A percentile compares a stretch with the other conserved stretches of the same genome.
Conservation (phyloP, 2,329 filamentous ascomycete genomes). For the Venturia asperata region DNA sequence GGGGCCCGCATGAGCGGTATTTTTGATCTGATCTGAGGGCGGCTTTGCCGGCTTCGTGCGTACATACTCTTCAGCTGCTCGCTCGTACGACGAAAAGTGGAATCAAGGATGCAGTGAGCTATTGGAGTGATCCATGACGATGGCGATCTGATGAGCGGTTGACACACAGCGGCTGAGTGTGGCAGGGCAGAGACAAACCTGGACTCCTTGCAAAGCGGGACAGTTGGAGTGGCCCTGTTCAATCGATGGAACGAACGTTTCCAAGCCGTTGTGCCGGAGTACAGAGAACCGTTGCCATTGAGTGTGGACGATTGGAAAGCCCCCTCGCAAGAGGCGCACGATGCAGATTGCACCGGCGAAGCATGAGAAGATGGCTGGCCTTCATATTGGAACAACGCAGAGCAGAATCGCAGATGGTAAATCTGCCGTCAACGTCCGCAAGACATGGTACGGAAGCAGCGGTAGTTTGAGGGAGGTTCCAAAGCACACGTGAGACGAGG, state of each 20-base stretch:
- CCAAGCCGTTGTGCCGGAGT: not conserved
- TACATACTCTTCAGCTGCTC: not conserved
- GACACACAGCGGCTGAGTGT: not conserved
- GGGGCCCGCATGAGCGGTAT: not conserved
- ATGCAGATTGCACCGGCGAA: not conserved
- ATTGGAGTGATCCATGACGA: not conserved
- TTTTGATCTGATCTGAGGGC: not conserved
- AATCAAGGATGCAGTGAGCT: not conserved
- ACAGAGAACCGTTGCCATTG: not conserved
- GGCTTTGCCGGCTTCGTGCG: not conserved
- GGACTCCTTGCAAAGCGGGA: not conserved
- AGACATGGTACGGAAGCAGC: not conserved
- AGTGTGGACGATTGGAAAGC: not conserved
- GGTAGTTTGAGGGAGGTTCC: not conserved
- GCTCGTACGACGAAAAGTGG: slow-evolving; percentile 7
- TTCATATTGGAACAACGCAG: not conserved
- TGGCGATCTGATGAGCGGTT: not conserved
- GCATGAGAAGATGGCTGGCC: not conserved
- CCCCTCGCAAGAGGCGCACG: not conserved
- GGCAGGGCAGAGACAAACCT: not conserved
- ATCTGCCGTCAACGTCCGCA: not conserved
- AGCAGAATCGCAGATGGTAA: not conserved
- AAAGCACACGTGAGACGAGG: too few relatives aligned
- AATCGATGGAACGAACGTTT: not conserved
- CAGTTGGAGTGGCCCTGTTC: not conserved